Percentiles rank a stretch among this genome's conserved stretches.
These are phyloP conservation scores for Butyriboletus loyo DNA, from an alignment of 768 basidiomycete genomes.

Conservation along the genomic window DNA sequence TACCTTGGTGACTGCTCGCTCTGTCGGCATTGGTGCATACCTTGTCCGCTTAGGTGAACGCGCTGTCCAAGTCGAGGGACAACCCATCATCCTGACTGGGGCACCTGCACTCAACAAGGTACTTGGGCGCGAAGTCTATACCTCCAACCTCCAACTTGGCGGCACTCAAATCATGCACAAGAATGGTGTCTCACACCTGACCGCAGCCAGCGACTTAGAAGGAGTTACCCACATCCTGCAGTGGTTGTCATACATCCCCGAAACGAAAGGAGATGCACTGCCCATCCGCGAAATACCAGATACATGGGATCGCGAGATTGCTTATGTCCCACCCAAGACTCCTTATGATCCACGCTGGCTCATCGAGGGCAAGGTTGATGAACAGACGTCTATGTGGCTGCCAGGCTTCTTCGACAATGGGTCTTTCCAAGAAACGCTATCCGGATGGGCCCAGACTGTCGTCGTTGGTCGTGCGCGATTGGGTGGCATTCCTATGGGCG, in stretches of 20 bases:
- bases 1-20: slow-evolving; percentile 96
- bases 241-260: slow-evolving; percentile 94
- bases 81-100: slow-evolving; percentile 98
- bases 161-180: slow-evolving; percentile 99
- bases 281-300: slow-evolving; percentile 76
- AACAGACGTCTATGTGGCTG: slow-evolving; percentile 69
- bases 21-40: slow-evolving; percentile 98
- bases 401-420: slow-evolving; percentile 96
- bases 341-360: slow-evolving; percentile 98
- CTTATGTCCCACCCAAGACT: slow-evolving; percentile 87
- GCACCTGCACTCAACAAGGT: slow-evolving; percentile 98
- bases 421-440: slow-evolving; percentile 97
- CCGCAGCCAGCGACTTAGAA: slow-evolving; percentile 91
- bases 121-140: slow-evolving; percentile 97
- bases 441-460: slow-evolving; percentile 99
- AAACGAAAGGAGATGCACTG: slow-evolving; percentile 71
- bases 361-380: slow-evolving; percentile 91
- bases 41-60: slow-evolving; percentile 97
- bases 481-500: slow-evolving; percentile 95
- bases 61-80: slow-evolving; percentile 97
- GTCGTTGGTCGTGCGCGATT: slow-evolving; percentile 95
- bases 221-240: slow-evolving; percentile 91
- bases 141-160: slow-evolving; percentile 96
- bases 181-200: slow-evolving; percentile 97
- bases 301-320: slow-evolving; percentile 90